Base-by-base conservation (phyloP, 495 filamentous ascomycete species). In the Talaromyces thailandensis region DNA sequence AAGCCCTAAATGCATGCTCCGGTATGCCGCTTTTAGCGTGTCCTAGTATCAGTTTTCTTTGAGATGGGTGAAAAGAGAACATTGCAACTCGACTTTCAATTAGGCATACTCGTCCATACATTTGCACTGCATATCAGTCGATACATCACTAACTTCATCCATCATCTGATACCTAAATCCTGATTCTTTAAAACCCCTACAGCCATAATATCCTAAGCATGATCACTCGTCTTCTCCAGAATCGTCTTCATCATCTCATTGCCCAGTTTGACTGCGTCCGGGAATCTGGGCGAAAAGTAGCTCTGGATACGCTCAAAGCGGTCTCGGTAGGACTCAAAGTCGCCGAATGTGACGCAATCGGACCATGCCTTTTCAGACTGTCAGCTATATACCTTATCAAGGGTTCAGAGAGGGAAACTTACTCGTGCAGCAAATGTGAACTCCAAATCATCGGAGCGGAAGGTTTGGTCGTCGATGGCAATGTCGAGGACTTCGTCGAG, bases 201-300 rank as follows among this genome's bases (percentile, higher is more conserved):
- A n/a, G n/a, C n/a, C n/a, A n/a, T n/a, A 52, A 52, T 3, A 25
- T 16, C 5, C 26, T 52, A 55, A 26, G 51, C 12, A 29, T 55
- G 23, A 28, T 55, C 51, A 55, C 23, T 26, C 1, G 85, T 90
- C 78, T 92, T 93, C 76, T 92, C 91, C 63, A 96, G 73, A 57
- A 98, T 96, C 12, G 91, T 93, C 79, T 86, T 90, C 73, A 98
- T 96, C 94, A 98, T 98, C 67, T 93, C 88, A 69, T 98, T 96
- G 4, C 94, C 94, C 23, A 98, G 77, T 69, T 82, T 86, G 24
- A 84, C 87, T 6, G 94, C 93, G 66, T 92, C 92, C 1, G 83
- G 80, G 71, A 98, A 97, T 55, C 93, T 78, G 5, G 90, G 89
- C 71, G 90, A 85, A 75, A 98, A 98, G 79, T 96, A 98, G 67